Base-by-base conservation (phyloP, 2,329 filamentous ascomycete species). In the Calonectria pauciramosa region DNA sequence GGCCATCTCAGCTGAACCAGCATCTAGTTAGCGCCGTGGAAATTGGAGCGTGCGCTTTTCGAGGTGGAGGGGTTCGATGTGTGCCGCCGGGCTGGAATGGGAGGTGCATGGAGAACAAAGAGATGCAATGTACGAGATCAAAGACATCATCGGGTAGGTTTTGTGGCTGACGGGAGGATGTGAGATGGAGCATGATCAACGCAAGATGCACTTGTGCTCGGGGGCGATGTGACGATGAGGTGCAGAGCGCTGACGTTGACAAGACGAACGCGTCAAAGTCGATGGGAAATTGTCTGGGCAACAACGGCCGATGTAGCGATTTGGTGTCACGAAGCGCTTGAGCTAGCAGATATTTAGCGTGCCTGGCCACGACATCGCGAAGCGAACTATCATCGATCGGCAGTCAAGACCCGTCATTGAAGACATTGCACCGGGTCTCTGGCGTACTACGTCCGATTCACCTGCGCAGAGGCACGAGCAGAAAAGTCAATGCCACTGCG, bases 1-100 rank as follows among this genome's bases (percentile, higher is more conserved):
- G 72, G 66, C 78, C 76, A 79, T 79, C 76, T 81, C 79, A 81
- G 79, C 79, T 81, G 79, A 79, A 79, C 79, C 78, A 73, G 79
- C 73, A 81, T 81, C 71, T 68, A 70, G 38, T 78, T 80, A 80
- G 76, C 72, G 75, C 75, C 41, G 49, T 30, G 60, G 26, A 69
- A 71, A 65, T 56, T 78, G 74, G 74, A 44, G 64, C 59, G 65
- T 73, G 60, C 66, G 51, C 68, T 56, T 38, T 52, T 59, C 26
- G 30, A 67, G 34, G 72, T 56, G 71, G n/a, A 54, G 51, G 26
- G 36, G 51, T 59, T 28, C n/a, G 18, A 11, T 68, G 41, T 71
- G 44, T 47, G 44, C 20, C 11, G 44, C 20, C n/a, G 44, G 44
- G 44, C 44, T 70, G 26, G 34, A 38, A 32, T 34, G 36, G 32